Percentiles rank a stretch among this genome's conserved stretches.
These are phyloP conservation scores for Verticillium alfalfae DNA, from an alignment of 2,329 filamentous ascomycete genomes.

Conservation along the genomic window DNA sequence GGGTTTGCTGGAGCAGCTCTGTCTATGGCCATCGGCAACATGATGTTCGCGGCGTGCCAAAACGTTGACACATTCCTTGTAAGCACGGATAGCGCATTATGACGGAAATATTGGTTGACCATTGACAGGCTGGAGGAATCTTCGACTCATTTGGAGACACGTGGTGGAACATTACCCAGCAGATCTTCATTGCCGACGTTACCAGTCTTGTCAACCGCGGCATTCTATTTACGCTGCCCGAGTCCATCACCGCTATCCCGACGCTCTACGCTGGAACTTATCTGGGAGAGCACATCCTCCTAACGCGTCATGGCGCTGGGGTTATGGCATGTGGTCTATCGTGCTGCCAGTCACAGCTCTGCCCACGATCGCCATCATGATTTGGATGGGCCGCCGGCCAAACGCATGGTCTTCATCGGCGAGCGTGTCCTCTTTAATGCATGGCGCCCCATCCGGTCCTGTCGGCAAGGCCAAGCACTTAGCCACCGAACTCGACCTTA, in stretches of 20 bases:
- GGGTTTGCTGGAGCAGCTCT: constrained; percentile 35
- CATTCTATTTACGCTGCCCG: constrained; percentile 34
- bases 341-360: constrained; percentile 25
- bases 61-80: constrained; percentile 54
- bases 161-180: constrained; percentile 24
- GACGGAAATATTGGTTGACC: constrained; percentile 40
- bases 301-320: constrained; percentile 33
- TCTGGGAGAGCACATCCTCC: constrained; percentile 29
- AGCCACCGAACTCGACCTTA: constrained; percentile 22
- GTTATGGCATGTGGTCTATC: constrained; percentile 33
- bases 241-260: constrained; percentile 35
- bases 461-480: not conserved
- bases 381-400: constrained; percentile 23
- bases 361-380: constrained; percentile 23
- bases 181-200: constrained; percentile 37
- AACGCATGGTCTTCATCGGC: constrained; percentile 2
- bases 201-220: constrained; percentile 36
- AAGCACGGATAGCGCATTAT: constrained; percentile 58
- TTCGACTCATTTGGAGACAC: constrained; percentile 54
- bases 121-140: constrained; percentile 42
- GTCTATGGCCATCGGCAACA: constrained; percentile 45
- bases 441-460: not conserved
- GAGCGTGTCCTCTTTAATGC: constrained; percentile 1
- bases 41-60: constrained; percentile 57
- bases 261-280: constrained; percentile 35